Conservation (phyloP, 1,284 basidiomycete genomes). For the Trichosporon sp. region DNA sequence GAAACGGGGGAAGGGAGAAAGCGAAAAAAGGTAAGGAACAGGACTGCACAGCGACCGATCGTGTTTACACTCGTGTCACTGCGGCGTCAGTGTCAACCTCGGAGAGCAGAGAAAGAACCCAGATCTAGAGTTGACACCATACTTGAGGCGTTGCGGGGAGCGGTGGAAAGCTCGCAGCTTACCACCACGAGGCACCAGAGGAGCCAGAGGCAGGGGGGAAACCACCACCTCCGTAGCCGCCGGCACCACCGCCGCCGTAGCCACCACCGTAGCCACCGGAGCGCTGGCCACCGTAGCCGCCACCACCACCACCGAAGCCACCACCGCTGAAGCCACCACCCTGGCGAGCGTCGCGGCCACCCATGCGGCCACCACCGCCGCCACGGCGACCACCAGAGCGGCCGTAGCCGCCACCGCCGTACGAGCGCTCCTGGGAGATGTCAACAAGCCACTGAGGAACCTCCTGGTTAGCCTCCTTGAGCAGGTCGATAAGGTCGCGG, state of each 20-base stretch:
- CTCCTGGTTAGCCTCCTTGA: slow-evolving; percentile 96
- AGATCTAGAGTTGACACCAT: slow-evolving; percentile 15
- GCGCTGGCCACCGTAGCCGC: slow-evolving; percentile 37
- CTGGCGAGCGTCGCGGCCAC: slow-evolving; percentile 60
- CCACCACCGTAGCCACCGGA: slow-evolving; percentile 51
- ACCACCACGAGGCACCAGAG: slow-evolving; percentile 57
- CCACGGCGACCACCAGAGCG: slow-evolving; percentile 63
- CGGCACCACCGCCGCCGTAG: slow-evolving; percentile 60
- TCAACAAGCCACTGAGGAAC: slow-evolving; percentile 89
- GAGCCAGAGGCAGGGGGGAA: slow-evolving; percentile 52
- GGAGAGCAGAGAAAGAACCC: not conserved
- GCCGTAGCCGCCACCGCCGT: slow-evolving; percentile 63
- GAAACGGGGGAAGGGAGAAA: not conserved
- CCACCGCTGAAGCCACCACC: slow-evolving; percentile 59
- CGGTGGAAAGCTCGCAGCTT: slow-evolving; percentile 27
- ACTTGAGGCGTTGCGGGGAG: slow-evolving; percentile 15
- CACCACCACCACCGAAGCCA: slow-evolving; percentile 41
- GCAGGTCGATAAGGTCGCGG: slow-evolving; percentile 85
- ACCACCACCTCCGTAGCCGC: slow-evolving; percentile 61
- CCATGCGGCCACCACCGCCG: slow-evolving; percentile 65
- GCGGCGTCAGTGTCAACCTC: slow-evolving; percentile 14
- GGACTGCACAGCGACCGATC: slow-evolving; percentile 5
- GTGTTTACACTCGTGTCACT: not conserved
- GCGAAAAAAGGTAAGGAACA: not conserved
- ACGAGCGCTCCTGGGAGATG: slow-evolving; percentile 78